Base-by-base conservation (phyloP, 2,329 filamentous ascomycete genomes). In the Tetracladium maxilliforme region DNA sequence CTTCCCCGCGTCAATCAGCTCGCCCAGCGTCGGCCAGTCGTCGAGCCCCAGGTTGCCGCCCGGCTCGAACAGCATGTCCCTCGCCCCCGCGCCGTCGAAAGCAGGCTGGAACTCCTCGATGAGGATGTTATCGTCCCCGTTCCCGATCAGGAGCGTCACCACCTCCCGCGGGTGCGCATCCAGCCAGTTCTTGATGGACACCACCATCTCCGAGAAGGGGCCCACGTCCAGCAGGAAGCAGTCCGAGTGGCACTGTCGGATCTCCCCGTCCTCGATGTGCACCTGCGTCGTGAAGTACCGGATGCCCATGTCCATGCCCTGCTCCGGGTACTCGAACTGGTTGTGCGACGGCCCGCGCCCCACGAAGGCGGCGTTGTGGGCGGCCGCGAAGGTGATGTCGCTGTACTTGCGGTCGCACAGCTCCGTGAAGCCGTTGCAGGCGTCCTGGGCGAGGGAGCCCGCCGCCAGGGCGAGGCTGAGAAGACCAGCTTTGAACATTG, bases 1-100 rank as follows among this genome's bases (percentile, higher is more conserved):
- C 7, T 63, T 77, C 23, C 61, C 60, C 19, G 57, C 54, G 14
- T 62, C 51, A 35, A 86, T 78, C 30, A 87, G 48, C 11, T 62
- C 45, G 37, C 70, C 61, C 10, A 86, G 54, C 0, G 78, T 84
- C 47, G 79, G 79, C 80, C 82, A 59, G 37, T 62, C 61, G 25
- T 63, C 40, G 17, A 59, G 38, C n/a, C 42, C 38, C 21, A 63
- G 26, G n/a, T 37, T 60, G 26, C 49, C 43, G 38, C 67, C 61
- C 1, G 59, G 58, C 40, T 70, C 70, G 23, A 70, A 64, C 16
- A 70, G 43, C 8, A 70, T n/a, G n/a, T n/a, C n/a, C n/a, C n/a
- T n/a, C n/a, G n/a, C n/a, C n/a, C n/a, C n/a, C n/a, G n/a, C n/a
- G n/a, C n/a, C n/a, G n/a, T n/a, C n/a, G n/a, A n/a, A n/a, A n/a